Conservation (phyloP, 257 asterid genomes). For the Solanum piurae region DNA sequence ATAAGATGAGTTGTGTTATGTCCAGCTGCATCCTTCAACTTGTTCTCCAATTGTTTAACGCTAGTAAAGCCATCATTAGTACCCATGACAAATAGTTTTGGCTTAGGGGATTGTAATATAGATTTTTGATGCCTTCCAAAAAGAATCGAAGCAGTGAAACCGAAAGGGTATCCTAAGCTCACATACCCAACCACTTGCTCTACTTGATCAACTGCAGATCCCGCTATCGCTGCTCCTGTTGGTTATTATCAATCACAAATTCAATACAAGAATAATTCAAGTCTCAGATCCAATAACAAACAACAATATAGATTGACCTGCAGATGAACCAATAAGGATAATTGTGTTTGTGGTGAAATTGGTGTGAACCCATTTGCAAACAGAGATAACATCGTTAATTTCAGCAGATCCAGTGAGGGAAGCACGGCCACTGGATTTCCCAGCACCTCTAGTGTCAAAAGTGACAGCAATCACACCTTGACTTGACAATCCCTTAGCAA, state of each 20-base stretch:
- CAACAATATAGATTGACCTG: slow-evolving; percentile 25
- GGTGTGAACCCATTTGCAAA: slow-evolving; percentile 54
- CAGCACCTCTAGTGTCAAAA: slow-evolving; percentile 73
- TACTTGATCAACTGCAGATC: slow-evolving; percentile 63
- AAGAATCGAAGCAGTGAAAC: slow-evolving; percentile 61
- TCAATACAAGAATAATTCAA: background rate
- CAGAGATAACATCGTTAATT: slow-evolving; percentile 62
- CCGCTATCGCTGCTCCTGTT: slow-evolving; percentile 71
- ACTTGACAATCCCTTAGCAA: slow-evolving; percentile 52
- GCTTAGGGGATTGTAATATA: slow-evolving; percentile 51
- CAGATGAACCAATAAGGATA: slow-evolving; percentile 72
- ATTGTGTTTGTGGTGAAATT: slow-evolving; percentile 47
- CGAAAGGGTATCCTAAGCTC: slow-evolving; percentile 75
- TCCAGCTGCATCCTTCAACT: slow-evolving; percentile 56
- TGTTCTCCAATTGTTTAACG: slow-evolving; percentile 65
- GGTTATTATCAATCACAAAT: background rate
- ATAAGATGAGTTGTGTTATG: slow-evolving; percentile 40
- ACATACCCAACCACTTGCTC: slow-evolving; percentile 56
- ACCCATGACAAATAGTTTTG: slow-evolving; percentile 83
- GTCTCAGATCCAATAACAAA: background rate
- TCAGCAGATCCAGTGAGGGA: slow-evolving; percentile 69
- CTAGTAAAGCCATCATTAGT: slow-evolving; percentile 83
- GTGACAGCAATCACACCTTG: slow-evolving; percentile 55
- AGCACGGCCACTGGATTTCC: slow-evolving; percentile 77
- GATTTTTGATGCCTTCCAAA: slow-evolving; percentile 75